These are phyloP conservation scores for Vitis vinifera DNA, from an alignment of 164 flowering plant species.

Conservation along the genomic window DNA sequence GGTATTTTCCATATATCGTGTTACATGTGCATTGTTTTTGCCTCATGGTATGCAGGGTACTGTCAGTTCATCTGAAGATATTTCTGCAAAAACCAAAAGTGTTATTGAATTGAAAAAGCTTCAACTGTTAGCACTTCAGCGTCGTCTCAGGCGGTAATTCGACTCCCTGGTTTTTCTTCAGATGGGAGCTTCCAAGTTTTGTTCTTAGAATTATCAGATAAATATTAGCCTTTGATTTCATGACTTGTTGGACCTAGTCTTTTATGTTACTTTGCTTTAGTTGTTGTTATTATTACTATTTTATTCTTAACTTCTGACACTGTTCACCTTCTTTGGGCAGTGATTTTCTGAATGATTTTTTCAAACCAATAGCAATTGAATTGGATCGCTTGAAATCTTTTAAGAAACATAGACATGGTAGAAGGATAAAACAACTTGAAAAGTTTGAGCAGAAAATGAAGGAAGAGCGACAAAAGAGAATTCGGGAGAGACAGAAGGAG, in stretches of 20 bases:
- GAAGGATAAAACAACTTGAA: constrained; percentile 87
- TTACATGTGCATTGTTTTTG: neutral
- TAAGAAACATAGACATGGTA: constrained; percentile 90
- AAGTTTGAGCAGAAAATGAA: constrained; percentile 94
- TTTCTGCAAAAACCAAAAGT: constrained; percentile 90
- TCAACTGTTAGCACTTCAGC: constrained; percentile 85
- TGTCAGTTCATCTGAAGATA: constrained; percentile 89
- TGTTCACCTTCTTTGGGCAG: constrained; percentile 43
- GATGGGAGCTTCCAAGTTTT: neutral
- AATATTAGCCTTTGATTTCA: neutral
- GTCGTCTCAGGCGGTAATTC: constrained; percentile 74
- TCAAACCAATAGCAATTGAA: constrained; percentile 71
- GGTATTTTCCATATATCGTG: neutral
- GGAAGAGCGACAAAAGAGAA: constrained; percentile 96
- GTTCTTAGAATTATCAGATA: neutral
- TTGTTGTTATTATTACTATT: neutral
- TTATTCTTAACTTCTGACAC: constrained; percentile 4
- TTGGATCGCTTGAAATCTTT: constrained; percentile 80
- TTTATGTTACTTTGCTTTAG: neutral
- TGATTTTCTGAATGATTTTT: constrained; percentile 83
- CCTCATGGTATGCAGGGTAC: constrained; percentile 50
- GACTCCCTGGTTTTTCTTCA: neutral
- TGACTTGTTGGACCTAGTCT: neutral
- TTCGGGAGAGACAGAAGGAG: constrained; percentile 96
- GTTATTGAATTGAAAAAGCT: constrained; percentile 97